Evolutionary conservation across 169 alveolate species (phyloP).

Genomic region (Plasmodium ovale): DNA sequence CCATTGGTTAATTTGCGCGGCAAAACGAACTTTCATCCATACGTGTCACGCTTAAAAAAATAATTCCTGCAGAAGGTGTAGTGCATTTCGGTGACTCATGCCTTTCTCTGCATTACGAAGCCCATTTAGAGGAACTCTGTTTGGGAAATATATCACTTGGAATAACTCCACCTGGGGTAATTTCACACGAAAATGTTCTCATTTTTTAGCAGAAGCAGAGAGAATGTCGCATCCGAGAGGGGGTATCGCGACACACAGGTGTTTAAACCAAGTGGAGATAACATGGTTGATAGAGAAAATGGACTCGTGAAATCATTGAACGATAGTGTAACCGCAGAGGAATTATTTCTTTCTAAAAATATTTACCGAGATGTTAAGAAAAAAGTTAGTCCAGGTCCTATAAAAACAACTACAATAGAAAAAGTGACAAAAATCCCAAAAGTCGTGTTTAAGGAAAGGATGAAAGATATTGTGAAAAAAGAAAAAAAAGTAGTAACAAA

Average conservation of each 20-base stretch:
- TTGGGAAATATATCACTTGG: too few species aligned
- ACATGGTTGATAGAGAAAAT: neutral
- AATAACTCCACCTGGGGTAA: too few species aligned
- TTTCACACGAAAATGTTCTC: too few species aligned
- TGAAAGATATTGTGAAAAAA: constrained; percentile 2
- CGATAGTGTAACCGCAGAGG: constrained; percentile 4
- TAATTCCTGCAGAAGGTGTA: too few species aligned
- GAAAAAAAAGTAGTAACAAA: neutral
- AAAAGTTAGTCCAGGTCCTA: constrained; percentile 17
- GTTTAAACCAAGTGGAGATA: constrained; percentile 7
- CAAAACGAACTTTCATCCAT: too few species aligned
- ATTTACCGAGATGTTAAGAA: constrained; percentile 19
- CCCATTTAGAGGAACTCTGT: too few species aligned
- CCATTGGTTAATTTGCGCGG: too few species aligned
- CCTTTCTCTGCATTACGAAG: too few species aligned
- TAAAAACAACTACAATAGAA: constrained; percentile 31
- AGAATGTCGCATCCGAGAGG: neutral
- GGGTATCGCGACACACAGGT: neutral
- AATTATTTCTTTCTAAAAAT: constrained; percentile 17
- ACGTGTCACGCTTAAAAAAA: too few species aligned
- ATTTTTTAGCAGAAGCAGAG: too few species aligned
- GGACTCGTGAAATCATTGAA: neutral
- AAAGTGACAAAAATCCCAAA: constrained; percentile 50
- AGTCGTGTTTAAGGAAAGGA: neutral
- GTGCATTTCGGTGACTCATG: too few species aligned